Evolutionary conservation across 768 basidiomycete genomes (phyloP), one percentile per base, ranked within the genome.

Genomic region (Rhodotorula paludigena): DNA sequence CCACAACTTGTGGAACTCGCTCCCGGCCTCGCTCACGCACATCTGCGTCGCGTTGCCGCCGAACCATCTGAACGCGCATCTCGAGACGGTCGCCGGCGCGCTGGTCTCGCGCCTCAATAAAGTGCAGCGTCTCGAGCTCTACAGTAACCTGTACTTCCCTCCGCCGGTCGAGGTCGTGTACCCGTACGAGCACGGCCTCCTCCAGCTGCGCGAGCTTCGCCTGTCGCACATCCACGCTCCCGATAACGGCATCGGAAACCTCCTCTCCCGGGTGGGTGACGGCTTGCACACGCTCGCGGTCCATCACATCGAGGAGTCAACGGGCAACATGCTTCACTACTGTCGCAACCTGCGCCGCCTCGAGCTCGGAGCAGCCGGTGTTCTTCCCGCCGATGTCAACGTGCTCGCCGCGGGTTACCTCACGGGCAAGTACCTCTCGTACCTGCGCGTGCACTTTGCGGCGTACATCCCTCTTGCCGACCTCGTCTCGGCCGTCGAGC

Each of bases 111-210:
- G 57, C 35, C 53, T 71, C 7, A n/a, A 11, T 6, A 15, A 11
- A 12, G 47, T 66, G 25, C 28, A 38, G 25, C 42, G 49, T 9
- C 57, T 71, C 54, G 69, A 71, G 38, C 53, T 71, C 14, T 71
- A 66, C 62, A 63, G 45, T 3, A 41, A 41, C 18, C 20, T 60
- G n/a, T 71, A 71, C 62, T 66, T 63, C 41, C 61, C 69, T 9
- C 47, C 60, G 0, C 57, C 61, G 5, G 9, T 47, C 41, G 64
- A 63, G 2, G 11, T 60, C 35, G 23, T 2, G 33, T 71, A 62
- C 53, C 38, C 49, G 8, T 48, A 18, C 16, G 1, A 30, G n/a
- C 2, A 3, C 12, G 53, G 12, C 6, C 18, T 20, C 42, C 16
- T 21, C 28, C 48, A 49, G 44, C 44, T 71, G 2, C 44, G 69